Evolutionary conservation across 257 asterid genomes (phyloP), one percentile per base, ranked within the genome.

Genomic region (Petunia axillaris): DNA sequence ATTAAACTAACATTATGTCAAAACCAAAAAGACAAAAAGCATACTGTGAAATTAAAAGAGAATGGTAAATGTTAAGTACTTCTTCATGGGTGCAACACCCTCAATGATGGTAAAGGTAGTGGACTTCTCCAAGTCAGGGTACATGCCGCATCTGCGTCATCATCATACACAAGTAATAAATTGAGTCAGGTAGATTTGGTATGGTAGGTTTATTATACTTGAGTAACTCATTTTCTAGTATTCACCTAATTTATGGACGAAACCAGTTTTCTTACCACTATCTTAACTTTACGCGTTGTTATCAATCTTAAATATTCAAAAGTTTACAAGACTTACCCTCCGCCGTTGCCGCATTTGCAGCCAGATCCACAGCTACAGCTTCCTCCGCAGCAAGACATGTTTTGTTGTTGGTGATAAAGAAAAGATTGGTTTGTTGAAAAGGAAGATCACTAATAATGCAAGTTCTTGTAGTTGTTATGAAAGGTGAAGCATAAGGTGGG

Each of bases 341-440:
- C 81, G 86, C 92, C 91, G n/a, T 9, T 89, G 86, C 94, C 91
- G 85, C 97, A 91, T 52, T 87, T 81, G 90, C 97, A 91, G 87
- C 70, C 53, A 53, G 94, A 62, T 77, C 94, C 97, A 44, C 97
- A 91, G 4, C 92, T 91, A 76, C 94, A 91, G 83, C 84, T 91
- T 87, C 94, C 97, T 40, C 89, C 89, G 53, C 93, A 90, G 89
- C 90, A 86, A 87, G 95, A 90, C 93, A 92, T 92, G 0, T 66
- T 85, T 58, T 50, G 55, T 50, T 50, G 54, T 8, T 50, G 13
- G 54, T 7, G 54, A 48, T 8, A 25, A 1, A 48, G 53, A 48
- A 10, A 48, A 1, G 10, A 6, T 48, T 48, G 9, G 9, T 48
- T 48, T 48, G 54, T 48, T 48, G 54, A 0, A 4, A 50, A 50